Percentiles rank a stretch among this genome's conserved stretches.
These are phyloP conservation scores for Dalbergia cultrata DNA, from an alignment of 306 rosid genomes.

Conservation along the genomic window DNA sequence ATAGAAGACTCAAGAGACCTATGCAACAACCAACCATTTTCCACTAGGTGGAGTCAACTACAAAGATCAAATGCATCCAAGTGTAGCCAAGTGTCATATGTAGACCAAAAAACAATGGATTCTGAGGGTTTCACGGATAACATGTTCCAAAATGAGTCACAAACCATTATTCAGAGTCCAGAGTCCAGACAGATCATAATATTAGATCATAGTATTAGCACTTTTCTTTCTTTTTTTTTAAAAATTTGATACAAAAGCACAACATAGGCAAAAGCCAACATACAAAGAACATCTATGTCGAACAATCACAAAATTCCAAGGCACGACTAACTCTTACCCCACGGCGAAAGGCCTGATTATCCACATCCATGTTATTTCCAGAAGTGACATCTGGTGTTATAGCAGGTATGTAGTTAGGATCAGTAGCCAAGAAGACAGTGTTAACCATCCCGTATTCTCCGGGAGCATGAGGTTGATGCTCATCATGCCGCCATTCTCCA, in stretches of 20 bases:
- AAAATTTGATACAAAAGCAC: constrained; percentile 33
- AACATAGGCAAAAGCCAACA: constrained; percentile 30
- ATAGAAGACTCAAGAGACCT: constrained; percentile 9
- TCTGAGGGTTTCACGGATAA: too few relatives aligned
- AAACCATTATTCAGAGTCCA: too few relatives aligned
- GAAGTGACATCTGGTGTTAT: constrained; percentile 61
- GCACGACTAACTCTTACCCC: constrained; percentile 65
- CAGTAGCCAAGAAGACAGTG: constrained; percentile 76
- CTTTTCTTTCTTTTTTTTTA: background rate
- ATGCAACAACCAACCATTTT: too few relatives aligned
- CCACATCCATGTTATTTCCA: constrained; percentile 95
- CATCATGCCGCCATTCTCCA: constrained; percentile 97
- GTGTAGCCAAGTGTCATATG: background rate
- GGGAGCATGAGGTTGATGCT: constrained; percentile 70
- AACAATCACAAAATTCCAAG: constrained; percentile 34
- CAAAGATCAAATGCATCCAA: too few relatives aligned
- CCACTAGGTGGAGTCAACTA: too few relatives aligned
- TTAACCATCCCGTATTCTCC: constrained; percentile 90
- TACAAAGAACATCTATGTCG: background rate
- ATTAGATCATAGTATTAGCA: constrained; percentile 14
- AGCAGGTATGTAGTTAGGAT: constrained; percentile 68
- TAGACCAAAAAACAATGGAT: too few relatives aligned
- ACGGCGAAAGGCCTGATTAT: constrained; percentile 74
- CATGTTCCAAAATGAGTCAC: too few relatives aligned
- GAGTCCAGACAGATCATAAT: background rate